Evolutionary conservation across 2,329 filamentous ascomycete species (phyloP), one percentile per base, ranked within the genome.

Genomic region (Penicillium sp.): DNA sequence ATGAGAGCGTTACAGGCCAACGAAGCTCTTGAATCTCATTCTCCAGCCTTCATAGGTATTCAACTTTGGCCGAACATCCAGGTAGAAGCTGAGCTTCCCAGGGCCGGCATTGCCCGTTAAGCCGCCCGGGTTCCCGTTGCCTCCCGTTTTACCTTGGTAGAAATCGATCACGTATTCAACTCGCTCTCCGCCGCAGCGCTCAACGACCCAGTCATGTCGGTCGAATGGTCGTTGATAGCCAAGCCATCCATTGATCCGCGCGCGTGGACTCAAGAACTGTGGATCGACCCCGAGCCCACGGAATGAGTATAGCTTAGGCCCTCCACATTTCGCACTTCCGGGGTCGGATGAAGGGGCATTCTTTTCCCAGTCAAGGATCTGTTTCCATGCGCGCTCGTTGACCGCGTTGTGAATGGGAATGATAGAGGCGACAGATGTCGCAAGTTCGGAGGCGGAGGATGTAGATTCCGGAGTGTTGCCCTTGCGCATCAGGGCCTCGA

Each of bases 151-250:
- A 0, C 93, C 93, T 4, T 89, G 83, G 65, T 98, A 98, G 61
- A 98, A 98, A 70, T 98, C 93, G 68, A 98, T 98, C 31, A 98
- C 86, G 66, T 98, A 98, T 61, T 97, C 93, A 40, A 98, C 74
- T 61, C 81, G 81, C 47, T 67, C 63, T 6, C 72, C 73, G 16
- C 87, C 91, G 65, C 93, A 97, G 42, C 93, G 78, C 70, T 98
- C 90, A 28, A 98, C 85, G 20, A 96, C 83, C 93, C 93, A 98
- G 69, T 98, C 93, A 68, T 98, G 93, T 23, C 93, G 78, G 71
- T 98, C 93, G 69, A 98, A 98, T 1, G 93, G 93, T 43, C 85
- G 77, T 49, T 86, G 84, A 68, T 95, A 97, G n/a, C 93, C 93
- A 44, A 95, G 72, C 47, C 89, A 69, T 4, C 84, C 87, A 68